Base-by-base conservation (phyloP, 2,329 filamentous ascomycete genomes). In the Colletotrichum orchidophilum region DNA sequence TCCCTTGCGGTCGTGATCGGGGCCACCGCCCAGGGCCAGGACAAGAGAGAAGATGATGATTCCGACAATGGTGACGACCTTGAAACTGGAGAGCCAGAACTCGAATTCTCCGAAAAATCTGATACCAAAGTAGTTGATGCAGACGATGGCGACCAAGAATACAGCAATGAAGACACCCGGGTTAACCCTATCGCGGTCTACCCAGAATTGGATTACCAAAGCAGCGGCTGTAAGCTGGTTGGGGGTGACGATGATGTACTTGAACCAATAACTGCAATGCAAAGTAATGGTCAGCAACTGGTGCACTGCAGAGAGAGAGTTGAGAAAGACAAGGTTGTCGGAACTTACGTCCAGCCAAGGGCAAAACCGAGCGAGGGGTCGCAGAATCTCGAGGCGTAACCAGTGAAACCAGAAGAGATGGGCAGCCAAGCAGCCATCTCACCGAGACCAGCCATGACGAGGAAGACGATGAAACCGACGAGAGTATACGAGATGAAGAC, bases 361-460 rank as follows among this genome's bases (percentile, higher is more conserved):
- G 92, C 88, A 79, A 96, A 96, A 65, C 94, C 94, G 29, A 96
- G 87, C 71, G 93, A 92, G 63, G 93, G 93, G 76, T 96, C 93
- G 77, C 91, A 92, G 83, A 94, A 96, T 58, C 94, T 88, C 71
- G 90, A 88, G 27, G 94, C 93, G 78, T 95, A 96, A 76, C 93
- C 93, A 72, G 93, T 93, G 81, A 96, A 97, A 75, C 94, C 94
- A 78, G 92, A 90, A 65, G 90, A 88, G 76, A 95, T 86, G 61
- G 94, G 94, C 39, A 96, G 81, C 92, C 93, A 96, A 63, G 93
- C 89, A 9, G 93, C 93, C 93, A 96, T 96, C 81, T 96, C 93
- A 73, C 93, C 94, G 4, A 96, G 88, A 67, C 89, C 91, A 69
- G 91, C 91, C 93, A 96, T 95, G 75, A 96, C 93, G 52, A 94